Conservation (phyloP, 164 flowering plant genomes). For the Hamamelis virginiana region DNA sequence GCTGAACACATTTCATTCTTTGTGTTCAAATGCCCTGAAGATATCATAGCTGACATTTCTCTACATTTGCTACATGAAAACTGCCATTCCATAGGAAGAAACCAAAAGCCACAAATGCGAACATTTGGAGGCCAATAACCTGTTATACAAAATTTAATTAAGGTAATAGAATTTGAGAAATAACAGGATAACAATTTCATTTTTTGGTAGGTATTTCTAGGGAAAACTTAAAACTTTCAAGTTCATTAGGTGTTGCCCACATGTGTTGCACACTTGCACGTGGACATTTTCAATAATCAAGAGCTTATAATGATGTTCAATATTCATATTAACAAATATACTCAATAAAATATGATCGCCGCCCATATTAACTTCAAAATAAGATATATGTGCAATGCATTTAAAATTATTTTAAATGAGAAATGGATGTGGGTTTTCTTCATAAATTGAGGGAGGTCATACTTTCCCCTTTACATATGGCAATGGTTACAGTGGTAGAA, state of each 20-base stretch:
- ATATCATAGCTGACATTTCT: conserved; percentile 32
- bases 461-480: no score
- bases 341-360: no score
- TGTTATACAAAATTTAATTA: conserved; percentile 28
- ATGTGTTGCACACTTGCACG: background rate
- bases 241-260: no score
- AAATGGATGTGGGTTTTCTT: no score
- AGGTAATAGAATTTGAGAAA: background rate
- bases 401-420: no score
- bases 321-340: background rate
- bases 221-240: background rate
- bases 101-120: conserved; percentile 92
- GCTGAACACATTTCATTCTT: conserved; percentile 41
- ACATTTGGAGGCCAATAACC: conserved; percentile 88
- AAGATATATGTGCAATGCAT: no score
- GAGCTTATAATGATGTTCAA: background rate
- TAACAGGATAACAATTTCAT: no score
- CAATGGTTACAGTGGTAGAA: no score
- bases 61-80: conserved; percentile 67
- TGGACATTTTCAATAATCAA: background rate
- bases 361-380: no score
- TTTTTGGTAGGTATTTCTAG: background rate
- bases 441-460: no score
- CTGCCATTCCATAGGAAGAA: conserved; percentile 79
- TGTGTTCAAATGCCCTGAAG: conserved; percentile 18